Evolutionary conservation across 1,284 basidiomycete species (phyloP), one percentile per base, ranked within the genome.

Genomic region (Puccinia polysora): DNA sequence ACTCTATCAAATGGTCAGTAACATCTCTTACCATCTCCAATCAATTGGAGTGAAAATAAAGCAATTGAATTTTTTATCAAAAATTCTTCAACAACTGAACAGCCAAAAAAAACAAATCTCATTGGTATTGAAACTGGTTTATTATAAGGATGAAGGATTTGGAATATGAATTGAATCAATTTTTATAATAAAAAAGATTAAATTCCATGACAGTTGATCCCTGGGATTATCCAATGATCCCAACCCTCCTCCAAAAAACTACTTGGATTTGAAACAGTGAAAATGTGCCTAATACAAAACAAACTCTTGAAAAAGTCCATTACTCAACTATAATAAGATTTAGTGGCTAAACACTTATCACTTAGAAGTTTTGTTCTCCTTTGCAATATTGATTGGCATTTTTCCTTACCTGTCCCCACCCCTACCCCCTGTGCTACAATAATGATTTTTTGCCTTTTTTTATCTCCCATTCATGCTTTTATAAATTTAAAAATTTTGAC

Each of bases 161-260:
- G 95, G 95, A 2, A 91, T 97, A 75, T 87, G 95, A 1, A 93
- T 96, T 76, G 95, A 98, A 81, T 92, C 87, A 79, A 84, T 95
- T 52, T 86, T 93, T 18, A 82, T 92, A 32, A 88, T 94, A 6
- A 84, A 84, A 73, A 84, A 87, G 63, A 85, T 74, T 14, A 28
- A 67, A 18, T 8, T 8, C 18, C 10, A 52, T 7, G 10, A 43
- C 4, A 20, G 25, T 34, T 62, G 68, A 60, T 59, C 45, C 87
- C 82, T 4, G 80, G 87, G 73, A 1, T 34, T 34, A 18, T 38
- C 58, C 3, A 43, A 60, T 14, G 36, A 60, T 1, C 34, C n/a
- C 18, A 93, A 91, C 0, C 85, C 83, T 5, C 85, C 93, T 79
- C 90, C 91, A 78, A 89, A 88, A 75, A 89, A 87, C 2, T 96